phyloP scores from a whole-genome alignment of 352 stramenopile genomes.

The Phytophthora macrochlamydospora region DNA sequence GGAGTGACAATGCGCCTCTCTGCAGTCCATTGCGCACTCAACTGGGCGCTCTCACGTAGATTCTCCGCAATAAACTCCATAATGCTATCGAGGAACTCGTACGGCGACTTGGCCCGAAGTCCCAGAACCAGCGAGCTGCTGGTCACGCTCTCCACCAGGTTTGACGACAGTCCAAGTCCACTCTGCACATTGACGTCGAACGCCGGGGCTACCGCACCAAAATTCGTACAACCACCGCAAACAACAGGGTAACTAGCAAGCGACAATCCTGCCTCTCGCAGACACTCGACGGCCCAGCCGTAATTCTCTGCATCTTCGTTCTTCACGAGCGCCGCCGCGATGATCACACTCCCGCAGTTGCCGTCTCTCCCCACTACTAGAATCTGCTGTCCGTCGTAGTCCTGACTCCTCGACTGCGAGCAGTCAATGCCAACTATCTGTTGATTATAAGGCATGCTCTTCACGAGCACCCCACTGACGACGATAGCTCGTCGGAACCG shows the following conservation, averaged over 20 bases:
- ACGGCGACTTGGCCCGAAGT: neutral
- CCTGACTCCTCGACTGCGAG: neutral
- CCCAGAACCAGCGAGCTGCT: neutral
- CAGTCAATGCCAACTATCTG: neutral
- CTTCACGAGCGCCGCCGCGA: slow-evolving; percentile 3
- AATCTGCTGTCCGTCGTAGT: neutral
- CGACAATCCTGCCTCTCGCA: neutral
- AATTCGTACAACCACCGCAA: neutral
- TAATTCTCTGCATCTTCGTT: slow-evolving; percentile 1
- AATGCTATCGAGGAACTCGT: neutral
- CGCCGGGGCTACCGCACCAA: neutral
- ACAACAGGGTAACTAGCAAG: neutral
- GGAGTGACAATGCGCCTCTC: neutral
- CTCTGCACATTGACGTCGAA: neutral
- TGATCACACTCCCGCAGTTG: neutral
- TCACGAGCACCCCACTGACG: neutral
- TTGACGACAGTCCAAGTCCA: neutral
- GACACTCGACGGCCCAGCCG: neutral
- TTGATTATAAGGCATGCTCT: slow-evolving; percentile 2
- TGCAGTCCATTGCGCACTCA: neutral
- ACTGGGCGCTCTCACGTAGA: neutral
- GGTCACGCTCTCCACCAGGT: neutral
- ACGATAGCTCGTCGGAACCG: neutral
- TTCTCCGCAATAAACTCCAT: neutral
- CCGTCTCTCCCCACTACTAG: neutral